Evolutionary conservation across 1,139 yeast genomes (phyloP).

Genomic region (Protomyces inundatus): DNA sequence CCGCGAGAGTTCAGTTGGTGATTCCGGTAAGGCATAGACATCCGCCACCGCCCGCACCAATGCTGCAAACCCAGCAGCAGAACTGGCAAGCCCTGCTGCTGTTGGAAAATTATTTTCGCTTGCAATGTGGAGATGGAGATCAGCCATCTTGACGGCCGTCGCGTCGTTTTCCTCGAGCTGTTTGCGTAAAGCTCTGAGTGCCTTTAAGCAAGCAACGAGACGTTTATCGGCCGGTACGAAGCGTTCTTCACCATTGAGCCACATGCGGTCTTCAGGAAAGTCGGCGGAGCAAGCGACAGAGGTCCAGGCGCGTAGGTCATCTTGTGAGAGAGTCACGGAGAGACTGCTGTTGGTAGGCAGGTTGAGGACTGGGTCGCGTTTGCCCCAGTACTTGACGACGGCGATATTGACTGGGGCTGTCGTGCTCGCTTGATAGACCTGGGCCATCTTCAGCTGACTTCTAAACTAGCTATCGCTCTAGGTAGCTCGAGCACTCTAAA

Average conservation of each 20-base stretch:
- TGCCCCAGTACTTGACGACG: conserved; percentile 97
- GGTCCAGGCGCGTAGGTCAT: conserved; percentile 83
- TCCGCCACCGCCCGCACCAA: conserved; percentile 79
- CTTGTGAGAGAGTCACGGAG: conserved; percentile 86
- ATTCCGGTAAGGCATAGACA: conserved; percentile 72
- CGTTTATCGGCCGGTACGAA: conserved; percentile 57
- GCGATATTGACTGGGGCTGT: conserved; percentile 99
- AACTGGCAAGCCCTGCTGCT: conserved; percentile 96
- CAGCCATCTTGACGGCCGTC: conserved; percentile 55
- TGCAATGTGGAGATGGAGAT: conserved; percentile 68
- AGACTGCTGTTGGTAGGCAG: conserved; percentile 94
- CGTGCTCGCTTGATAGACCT: conserved; percentile 62
- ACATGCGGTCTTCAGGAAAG: conserved; percentile 61
- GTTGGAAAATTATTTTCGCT: conserved; percentile 97
- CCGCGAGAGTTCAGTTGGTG: conserved; percentile 76
- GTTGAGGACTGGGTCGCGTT: conserved; percentile 78
- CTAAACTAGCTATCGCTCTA: too few species aligned
- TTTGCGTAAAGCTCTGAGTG: conserved; percentile 62
- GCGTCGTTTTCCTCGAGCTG: conserved; percentile 50
- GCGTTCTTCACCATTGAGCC: conserved; percentile 75
- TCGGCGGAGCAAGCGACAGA: conserved; percentile 66
- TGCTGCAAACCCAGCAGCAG: conserved; percentile 98
- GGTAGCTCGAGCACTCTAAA: too few species aligned
- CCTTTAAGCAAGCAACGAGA: conserved; percentile 72
- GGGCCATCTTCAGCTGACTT: conserved; percentile 5